A percentile compares a stretch with the other conserved stretches of the same genome.
These are phyloP conservation scores for Pythium vanterpoolii DNA, from an alignment of 352 stramenopile genomes.

Conservation along the genomic window DNA sequence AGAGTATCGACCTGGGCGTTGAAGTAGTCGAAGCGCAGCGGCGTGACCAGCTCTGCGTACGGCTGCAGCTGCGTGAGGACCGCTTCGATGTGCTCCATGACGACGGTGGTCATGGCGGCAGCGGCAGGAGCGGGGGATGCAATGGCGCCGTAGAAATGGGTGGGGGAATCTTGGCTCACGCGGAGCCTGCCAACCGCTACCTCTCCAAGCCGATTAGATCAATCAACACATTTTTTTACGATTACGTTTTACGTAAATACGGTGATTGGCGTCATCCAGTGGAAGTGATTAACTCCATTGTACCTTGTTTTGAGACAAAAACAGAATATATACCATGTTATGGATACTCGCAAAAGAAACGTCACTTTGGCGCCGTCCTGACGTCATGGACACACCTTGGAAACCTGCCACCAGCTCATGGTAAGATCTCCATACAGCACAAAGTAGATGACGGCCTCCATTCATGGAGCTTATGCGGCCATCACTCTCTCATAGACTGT, in stretches of 20 bases:
- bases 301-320: background rate
- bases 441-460: background rate
- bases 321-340: background rate
- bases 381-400: background rate
- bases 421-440: background rate
- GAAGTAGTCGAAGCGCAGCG: slow-evolving; percentile 47
- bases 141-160: no score
- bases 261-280: background rate
- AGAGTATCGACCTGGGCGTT: slow-evolving; percentile 46
- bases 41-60: slow-evolving; percentile 51
- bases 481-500: no score
- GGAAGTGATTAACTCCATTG: background rate
- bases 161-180: no score
- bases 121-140: background rate
- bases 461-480: no score
- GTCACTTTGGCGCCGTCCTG: background rate
- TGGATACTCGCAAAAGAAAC: background rate
- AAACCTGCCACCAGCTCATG: background rate
- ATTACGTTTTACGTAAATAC: background rate
- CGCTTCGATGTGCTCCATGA: slow-evolving; percentile 39
- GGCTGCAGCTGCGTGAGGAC: slow-evolving; percentile 49
- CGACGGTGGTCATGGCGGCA: background rate
- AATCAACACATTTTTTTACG: background rate
- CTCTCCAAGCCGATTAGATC: background rate
- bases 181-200: background rate